A percentile compares a stretch with the other conserved stretches of the same genome.
phyloP scores from a whole-genome alignment of 176 grass and related monocot species.

The Cenchrus americanus region DNA sequence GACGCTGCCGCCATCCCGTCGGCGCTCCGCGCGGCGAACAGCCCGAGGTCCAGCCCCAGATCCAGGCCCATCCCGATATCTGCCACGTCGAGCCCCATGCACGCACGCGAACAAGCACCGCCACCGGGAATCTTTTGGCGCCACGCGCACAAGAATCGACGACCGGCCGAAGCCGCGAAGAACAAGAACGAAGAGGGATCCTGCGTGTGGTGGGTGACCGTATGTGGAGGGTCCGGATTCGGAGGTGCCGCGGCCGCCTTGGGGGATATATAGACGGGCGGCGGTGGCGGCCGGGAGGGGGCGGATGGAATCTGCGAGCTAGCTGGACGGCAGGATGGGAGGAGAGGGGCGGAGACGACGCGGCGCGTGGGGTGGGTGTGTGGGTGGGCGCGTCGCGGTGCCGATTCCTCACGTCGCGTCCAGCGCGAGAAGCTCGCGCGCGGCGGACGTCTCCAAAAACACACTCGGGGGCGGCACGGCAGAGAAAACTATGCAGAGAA shows the following conservation, averaged over 20 bases:
- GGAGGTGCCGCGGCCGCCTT: slow-evolving; percentile 28
- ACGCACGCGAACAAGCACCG: neutral
- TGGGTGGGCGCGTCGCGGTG: slow-evolving; percentile 23
- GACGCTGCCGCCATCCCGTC: slow-evolving; percentile 44
- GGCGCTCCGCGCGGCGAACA: slow-evolving; percentile 55
- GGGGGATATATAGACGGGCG: slow-evolving; percentile 50
- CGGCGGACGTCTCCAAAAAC: neutral
- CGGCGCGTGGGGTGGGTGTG: slow-evolving; percentile 51
- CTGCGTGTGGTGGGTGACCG: slow-evolving; percentile 11
- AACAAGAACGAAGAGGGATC: slow-evolving; percentile 24
- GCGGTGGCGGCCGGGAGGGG: slow-evolving; percentile 1
- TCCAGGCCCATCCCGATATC: slow-evolving; percentile 57
- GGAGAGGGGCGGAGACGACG: neutral
- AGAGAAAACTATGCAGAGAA: too few species aligned
- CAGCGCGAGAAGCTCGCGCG: slow-evolving; percentile 43
- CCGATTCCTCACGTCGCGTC: slow-evolving; percentile 57
- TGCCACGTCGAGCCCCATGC: slow-evolving; percentile 60
- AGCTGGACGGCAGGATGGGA: slow-evolving; percentile 58
- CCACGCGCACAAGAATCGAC: neutral
- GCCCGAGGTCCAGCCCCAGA: slow-evolving; percentile 63
- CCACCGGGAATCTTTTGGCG: slow-evolving; percentile 35
- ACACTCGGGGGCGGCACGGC: too few species aligned
- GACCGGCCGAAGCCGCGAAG: slow-evolving; percentile 13
- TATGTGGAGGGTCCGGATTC: slow-evolving; percentile 47
- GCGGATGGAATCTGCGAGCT: slow-evolving; percentile 54